Conservation (phyloP, 1,284 basidiomycete species). For the Boletus calvinii region DNA sequence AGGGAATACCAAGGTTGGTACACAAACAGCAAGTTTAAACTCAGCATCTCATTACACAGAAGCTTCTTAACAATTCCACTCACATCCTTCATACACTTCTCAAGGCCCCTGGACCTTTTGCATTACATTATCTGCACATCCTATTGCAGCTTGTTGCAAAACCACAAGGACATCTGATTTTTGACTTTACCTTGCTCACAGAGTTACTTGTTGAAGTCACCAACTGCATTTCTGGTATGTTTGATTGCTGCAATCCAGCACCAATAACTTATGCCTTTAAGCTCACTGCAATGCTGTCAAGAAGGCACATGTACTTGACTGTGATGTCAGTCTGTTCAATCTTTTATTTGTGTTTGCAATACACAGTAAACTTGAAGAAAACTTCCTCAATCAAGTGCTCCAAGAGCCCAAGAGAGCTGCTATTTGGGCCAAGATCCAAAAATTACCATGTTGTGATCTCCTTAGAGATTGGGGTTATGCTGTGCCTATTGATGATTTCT, state of each 20-base stretch:
- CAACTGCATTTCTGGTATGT: too few species aligned
- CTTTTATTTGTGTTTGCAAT: too few species aligned
- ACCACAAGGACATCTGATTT: constrained; percentile 1
- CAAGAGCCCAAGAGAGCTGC: not conserved
- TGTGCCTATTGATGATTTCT: not conserved
- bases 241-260: too few species aligned
- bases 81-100: constrained; percentile 1
- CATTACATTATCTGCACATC: not conserved
- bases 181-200: too few species aligned
- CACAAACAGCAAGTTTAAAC: constrained; percentile 12
- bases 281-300: too few species aligned
- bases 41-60: not conserved
- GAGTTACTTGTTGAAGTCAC: too few species aligned
- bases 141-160: constrained; percentile 1
- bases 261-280: too few species aligned
- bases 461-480: constrained; percentile 8
- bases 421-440: not conserved
- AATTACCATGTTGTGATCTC: not conserved
- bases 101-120: too few species aligned
- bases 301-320: too few species aligned
- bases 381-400: not conserved
- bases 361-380: too few species aligned
- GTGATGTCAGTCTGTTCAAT: too few species aligned
- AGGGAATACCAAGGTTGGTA: not conserved
- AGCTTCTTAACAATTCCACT: not conserved